Evolutionary conservation across 2,329 filamentous ascomycete genomes (phyloP).

Genomic region (Claviceps sorghi): DNA sequence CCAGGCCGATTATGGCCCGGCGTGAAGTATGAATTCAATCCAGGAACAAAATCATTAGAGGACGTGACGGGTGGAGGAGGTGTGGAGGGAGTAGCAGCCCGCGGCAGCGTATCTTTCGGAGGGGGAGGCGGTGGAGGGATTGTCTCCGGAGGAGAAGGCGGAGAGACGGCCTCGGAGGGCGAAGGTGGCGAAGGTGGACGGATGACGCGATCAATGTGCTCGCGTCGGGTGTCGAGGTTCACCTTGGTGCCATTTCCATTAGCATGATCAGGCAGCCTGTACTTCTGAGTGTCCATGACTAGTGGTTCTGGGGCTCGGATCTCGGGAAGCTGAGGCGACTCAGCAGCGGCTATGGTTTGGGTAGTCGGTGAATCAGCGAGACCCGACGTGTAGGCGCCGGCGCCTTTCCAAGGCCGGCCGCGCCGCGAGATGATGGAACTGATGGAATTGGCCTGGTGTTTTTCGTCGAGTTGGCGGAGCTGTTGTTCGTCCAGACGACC

Average conservation of each 20-base stretch:
- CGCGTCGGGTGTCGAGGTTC: constrained; percentile 40
- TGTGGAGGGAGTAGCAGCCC: constrained; percentile 8
- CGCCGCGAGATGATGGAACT: constrained; percentile 42
- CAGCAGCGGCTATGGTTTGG: constrained; percentile 13
- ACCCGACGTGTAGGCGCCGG: constrained; percentile 26
- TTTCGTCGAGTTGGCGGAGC: constrained; percentile 51
- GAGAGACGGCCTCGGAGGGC: constrained; percentile 18
- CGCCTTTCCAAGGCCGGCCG: constrained; percentile 59
- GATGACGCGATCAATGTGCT: constrained; percentile 39
- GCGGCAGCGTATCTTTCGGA: constrained; percentile 26
- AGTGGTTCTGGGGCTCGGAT: constrained; percentile 34
- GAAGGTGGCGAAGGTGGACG: constrained; percentile 25
- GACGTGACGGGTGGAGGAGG: constrained; percentile 16
- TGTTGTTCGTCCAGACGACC: constrained; percentile 59
- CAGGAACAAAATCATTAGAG: constrained; percentile 31
- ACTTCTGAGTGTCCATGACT: constrained; percentile 61
- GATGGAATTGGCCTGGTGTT: constrained; percentile 40
- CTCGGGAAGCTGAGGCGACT: constrained; percentile 31
- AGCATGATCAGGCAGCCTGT: constrained; percentile 54
- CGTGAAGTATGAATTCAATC: constrained; percentile 50
- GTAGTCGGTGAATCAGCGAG: constrained; percentile 12
- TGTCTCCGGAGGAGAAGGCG: not conserved
- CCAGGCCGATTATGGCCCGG: constrained; percentile 55
- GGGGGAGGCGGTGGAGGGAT: constrained; percentile 18
- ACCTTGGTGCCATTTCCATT: constrained; percentile 54